Evolutionary conservation across 208 protist species (phyloP).

Genomic region (Strigomonas oncopelti): DNA sequence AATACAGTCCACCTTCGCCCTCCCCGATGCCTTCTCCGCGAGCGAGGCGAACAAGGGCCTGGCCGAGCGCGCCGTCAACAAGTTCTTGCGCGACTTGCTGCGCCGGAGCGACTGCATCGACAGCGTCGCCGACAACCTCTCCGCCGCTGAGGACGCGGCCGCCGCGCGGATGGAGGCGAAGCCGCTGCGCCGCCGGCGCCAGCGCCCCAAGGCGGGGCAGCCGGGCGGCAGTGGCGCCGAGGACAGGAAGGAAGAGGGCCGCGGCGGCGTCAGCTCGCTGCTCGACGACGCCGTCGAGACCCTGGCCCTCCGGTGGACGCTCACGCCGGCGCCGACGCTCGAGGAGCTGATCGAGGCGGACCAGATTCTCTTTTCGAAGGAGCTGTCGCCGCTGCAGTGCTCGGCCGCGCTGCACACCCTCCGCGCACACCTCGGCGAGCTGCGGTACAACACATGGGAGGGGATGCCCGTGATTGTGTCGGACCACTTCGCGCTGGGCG

Average conservation of each 20-base stretch:
- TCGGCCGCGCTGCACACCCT: conserved; percentile 85
- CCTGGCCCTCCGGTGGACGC: conserved; percentile 67
- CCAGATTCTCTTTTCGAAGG: conserved; percentile 74
- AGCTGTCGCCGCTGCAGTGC: conserved; percentile 81
- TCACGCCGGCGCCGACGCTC: conserved; percentile 69
- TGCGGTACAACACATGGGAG: conserved; percentile 87
- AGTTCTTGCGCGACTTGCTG: conserved; percentile 86
- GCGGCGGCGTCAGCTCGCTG: conserved; percentile 38
- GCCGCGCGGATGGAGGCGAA: conserved; percentile 70
- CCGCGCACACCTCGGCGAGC: conserved; percentile 63
- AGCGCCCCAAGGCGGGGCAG: conserved; percentile 5
- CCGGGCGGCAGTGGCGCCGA: conserved; percentile 8
- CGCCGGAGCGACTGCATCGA: conserved; percentile 84
- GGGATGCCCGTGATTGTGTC: conserved; percentile 84
- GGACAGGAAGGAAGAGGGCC: conserved; percentile 14
- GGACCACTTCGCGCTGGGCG: conserved; percentile 74
- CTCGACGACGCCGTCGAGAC: conserved; percentile 85
- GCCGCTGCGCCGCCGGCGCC: conserved; percentile 55
- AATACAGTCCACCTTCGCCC: conserved; percentile 76
- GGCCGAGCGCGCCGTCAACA: conserved; percentile 84
- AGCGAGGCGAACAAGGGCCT: conserved; percentile 71
- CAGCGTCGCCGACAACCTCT: conserved; percentile 68
- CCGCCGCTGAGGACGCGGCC: conserved; percentile 76
- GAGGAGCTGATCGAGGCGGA: conserved; percentile 90
- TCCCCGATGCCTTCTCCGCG: conserved; percentile 71